Evolutionary conservation across 2,329 filamentous ascomycete species (phyloP).

Genomic region (Venturia nashicola): DNA sequence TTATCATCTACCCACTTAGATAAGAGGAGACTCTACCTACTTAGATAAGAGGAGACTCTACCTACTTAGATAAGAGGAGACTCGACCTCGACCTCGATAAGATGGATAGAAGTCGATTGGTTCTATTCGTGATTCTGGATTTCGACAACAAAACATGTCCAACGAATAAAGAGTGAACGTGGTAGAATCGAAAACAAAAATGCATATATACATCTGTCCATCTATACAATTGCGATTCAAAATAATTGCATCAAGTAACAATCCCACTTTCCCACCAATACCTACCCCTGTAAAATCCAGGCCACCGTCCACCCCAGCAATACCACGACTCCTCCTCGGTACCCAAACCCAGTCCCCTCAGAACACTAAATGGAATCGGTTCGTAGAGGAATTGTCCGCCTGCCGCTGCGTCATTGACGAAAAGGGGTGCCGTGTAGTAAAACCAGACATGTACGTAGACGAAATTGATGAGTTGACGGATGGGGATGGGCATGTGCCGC

Average conservation of each 20-base stretch:
- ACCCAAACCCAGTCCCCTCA: constrained; percentile 56
- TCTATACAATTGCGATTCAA: no score
- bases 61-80: no score
- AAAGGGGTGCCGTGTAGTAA: constrained; percentile 47
- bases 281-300: constrained; percentile 47
- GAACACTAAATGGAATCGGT: constrained; percentile 61
- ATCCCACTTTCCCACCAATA: constrained; percentile 45
- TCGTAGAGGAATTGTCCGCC: constrained; percentile 71
- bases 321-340: constrained; percentile 49
- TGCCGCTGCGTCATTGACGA: constrained; percentile 66
- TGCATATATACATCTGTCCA: no score
- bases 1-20: no score
- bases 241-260: neutral
- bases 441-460: constrained; percentile 55
- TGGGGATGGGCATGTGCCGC: constrained; percentile 29
- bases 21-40: no score
- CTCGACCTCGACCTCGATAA: no score
- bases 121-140: no score
- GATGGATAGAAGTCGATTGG: no score
- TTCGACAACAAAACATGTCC: no score
- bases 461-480: constrained; percentile 46
- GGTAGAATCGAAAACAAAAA: no score
- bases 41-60: no score
- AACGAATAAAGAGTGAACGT: no score
- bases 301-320: constrained; percentile 48